A percentile compares a stretch with the other conserved stretches of the same genome.
Conservation (phyloP, 1,139 yeast genomes). For the Kodamaea derodonti region DNA sequence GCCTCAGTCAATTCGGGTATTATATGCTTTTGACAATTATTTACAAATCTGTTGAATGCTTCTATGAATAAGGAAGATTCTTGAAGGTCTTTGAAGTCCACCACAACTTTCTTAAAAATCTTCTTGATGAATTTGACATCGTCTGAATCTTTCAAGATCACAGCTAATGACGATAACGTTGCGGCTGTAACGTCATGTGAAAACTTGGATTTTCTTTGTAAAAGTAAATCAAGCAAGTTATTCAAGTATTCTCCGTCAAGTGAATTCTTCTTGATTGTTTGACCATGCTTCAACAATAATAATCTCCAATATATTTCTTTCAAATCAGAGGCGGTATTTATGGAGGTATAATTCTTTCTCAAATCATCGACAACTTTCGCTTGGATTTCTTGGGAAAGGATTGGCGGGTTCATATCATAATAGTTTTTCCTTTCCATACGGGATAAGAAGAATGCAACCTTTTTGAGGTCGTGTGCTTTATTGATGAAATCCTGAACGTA, state of each 20-base stretch:
- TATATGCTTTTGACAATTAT: conserved; percentile 3
- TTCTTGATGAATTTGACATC: conserved; percentile 2
- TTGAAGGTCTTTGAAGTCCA: conserved; percentile 13
- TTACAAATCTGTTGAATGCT: conserved; percentile 16
- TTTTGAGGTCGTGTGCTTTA: conserved; percentile 28
- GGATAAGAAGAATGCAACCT: conserved; percentile 44
- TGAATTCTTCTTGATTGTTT: conserved; percentile 8
- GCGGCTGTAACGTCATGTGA: conserved; percentile 17
- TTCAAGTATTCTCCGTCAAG: conserved; percentile 11
- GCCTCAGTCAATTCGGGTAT: conserved; percentile 3
- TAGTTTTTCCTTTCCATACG: conserved; percentile 16
- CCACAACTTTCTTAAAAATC: conserved; percentile 9
- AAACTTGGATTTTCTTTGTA: conserved; percentile 12
- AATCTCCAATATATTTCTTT: conserved; percentile 41
- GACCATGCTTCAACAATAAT: conserved; percentile 22
- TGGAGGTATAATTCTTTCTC: conserved; percentile 6
- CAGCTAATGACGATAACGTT: conserved; percentile 13
- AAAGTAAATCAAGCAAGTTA: conserved; percentile 9
- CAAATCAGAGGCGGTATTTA: conserved; percentile 16
- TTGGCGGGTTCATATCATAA: conserved; percentile 12
- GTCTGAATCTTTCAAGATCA: conserved; percentile 5
- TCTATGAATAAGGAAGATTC: conserved; percentile 21
- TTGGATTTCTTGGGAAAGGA: conserved; percentile 13
- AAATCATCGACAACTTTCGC: conserved; percentile 10
- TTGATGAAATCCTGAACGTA: conserved; percentile 50